Percentiles rank a stretch among this genome's conserved stretches.
Conservation (phyloP, 352 stramenopile species). For the Globisporangium splendens region DNA sequence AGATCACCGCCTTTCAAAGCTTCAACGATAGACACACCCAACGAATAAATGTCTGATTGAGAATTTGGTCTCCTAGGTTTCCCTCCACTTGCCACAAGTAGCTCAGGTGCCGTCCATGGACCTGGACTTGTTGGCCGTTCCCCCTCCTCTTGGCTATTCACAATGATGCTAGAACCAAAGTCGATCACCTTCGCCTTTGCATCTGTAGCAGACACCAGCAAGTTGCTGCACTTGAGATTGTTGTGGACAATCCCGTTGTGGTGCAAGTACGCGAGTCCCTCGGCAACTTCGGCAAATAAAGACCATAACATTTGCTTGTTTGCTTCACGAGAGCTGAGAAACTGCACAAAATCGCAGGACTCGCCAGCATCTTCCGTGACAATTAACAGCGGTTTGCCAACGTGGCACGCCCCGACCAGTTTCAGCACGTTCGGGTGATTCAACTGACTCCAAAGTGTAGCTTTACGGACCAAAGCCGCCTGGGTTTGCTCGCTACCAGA, state of each 20-base stretch:
- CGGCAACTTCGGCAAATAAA: conserved; percentile 12
- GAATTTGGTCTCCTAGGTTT: neutral
- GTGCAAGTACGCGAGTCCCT: conserved; percentile 36
- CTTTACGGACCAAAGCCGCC: conserved; percentile 18
- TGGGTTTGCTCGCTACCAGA: conserved; percentile 16
- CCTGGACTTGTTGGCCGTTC: conserved; percentile 9
- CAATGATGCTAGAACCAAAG: conserved; percentile 21
- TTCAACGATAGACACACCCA: conserved; percentile 30
- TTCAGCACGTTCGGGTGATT: conserved; percentile 28
- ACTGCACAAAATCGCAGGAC: conserved; percentile 17
- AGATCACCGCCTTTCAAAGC: conserved; percentile 13
- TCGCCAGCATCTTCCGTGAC: conserved; percentile 24
- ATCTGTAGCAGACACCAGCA: conserved; percentile 24
- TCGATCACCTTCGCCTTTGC: conserved; percentile 21
- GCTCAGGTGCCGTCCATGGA: conserved; percentile 23
- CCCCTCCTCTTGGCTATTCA: neutral
- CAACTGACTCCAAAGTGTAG: conserved; percentile 22
- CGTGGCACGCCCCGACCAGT: conserved; percentile 23
- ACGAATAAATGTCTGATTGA: conserved; percentile 24
- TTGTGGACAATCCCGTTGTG: conserved; percentile 25
- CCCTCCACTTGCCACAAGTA: conserved; percentile 3
- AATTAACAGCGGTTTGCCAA: conserved; percentile 19
- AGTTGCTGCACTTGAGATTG: conserved; percentile 35
- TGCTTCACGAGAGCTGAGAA: neutral
- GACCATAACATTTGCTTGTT: conserved; percentile 6